phyloP scores from a whole-genome alignment of 2,329 filamentous ascomycete genomes.

The Pseudogymnoascus sp. region DNA sequence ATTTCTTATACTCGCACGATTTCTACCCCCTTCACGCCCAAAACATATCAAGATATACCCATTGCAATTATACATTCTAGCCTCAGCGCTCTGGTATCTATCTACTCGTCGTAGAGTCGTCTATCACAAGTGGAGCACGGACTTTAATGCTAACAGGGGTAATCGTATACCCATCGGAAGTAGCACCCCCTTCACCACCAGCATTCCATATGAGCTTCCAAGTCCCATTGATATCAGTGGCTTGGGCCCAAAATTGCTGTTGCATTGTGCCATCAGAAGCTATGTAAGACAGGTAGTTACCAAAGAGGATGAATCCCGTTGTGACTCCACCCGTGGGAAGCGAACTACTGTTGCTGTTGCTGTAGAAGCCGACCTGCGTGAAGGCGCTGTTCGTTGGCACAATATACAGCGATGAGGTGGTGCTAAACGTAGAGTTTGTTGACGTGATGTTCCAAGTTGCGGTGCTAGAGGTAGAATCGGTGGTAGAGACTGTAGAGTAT shows the following conservation, averaged over 20 bases:
- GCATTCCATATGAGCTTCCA: constrained; percentile 22
- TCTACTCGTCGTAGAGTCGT: neutral
- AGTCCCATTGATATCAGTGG: constrained; percentile 15
- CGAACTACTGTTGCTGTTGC: constrained; percentile 13
- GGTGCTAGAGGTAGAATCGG: constrained; percentile 16
- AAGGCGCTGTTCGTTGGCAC: constrained; percentile 19
- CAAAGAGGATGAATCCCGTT: constrained; percentile 27
- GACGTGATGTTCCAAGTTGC: constrained; percentile 21
- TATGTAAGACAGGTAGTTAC: constrained; percentile 26
- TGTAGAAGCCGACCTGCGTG: constrained; percentile 23
- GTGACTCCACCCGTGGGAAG: constrained; percentile 18
- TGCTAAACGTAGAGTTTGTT: constrained; percentile 17
- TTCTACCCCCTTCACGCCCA: neutral
- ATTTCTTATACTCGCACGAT: neutral
- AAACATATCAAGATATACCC: neutral
- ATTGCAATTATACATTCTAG: neutral
- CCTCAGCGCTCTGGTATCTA: neutral
- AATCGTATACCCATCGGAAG: neutral
- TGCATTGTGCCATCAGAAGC: constrained; percentile 17
- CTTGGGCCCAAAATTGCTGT: constrained; percentile 21
- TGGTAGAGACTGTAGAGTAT: neutral
- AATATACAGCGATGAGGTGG: constrained; percentile 19
- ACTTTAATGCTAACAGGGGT: neutral
- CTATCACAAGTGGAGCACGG: neutral
- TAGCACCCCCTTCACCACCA: neutral